A percentile compares a stretch with the other conserved stretches of the same genome.
These are phyloP conservation scores for Acanthamoeba triangularis DNA, from an alignment of 208 protist genomes.

Conservation along the genomic window DNA sequence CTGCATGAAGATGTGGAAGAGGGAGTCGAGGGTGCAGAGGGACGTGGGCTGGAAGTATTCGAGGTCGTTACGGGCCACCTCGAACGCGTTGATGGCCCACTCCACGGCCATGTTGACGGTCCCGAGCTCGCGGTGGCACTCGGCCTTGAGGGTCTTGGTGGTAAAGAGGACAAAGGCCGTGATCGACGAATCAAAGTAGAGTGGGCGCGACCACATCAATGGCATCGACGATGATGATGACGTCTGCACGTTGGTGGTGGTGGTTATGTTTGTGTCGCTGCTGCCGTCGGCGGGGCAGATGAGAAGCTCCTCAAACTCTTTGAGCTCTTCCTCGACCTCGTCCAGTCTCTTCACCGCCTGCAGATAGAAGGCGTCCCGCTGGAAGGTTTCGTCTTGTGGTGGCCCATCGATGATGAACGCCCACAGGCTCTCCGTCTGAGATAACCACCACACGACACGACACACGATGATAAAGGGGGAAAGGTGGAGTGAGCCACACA, in stretches of 20 bases:
- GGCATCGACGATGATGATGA: neutral
- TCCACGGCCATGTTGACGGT: neutral
- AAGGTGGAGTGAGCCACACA: neutral
- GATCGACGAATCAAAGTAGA: neutral
- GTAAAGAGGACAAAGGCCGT: conserved; percentile 21
- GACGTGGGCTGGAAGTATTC: conserved; percentile 39
- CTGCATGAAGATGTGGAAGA: conserved; percentile 25
- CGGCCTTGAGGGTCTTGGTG: conserved; percentile 24
- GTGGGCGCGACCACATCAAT: neutral
- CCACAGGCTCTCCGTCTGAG: conserved; percentile 27
- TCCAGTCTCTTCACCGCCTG: neutral
- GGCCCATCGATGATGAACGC: conserved; percentile 19
- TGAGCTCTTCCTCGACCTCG: conserved; percentile 22
- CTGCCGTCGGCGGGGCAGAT: neutral
- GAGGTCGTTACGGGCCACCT: conserved; percentile 19
- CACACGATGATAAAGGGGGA: neutral
- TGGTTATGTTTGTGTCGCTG: neutral
- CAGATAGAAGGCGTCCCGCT: neutral
- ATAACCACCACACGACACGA: neutral
- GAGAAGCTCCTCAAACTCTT: neutral
- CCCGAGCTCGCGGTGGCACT: conserved; percentile 27
- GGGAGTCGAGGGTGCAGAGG: conserved; percentile 45
- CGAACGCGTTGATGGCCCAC: conserved; percentile 53
- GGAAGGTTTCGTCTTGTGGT: neutral
- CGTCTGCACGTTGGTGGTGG: neutral